Evolutionary conservation across 768 basidiomycete genomes (phyloP).

Genomic region (Naganishia vishniacii): DNA sequence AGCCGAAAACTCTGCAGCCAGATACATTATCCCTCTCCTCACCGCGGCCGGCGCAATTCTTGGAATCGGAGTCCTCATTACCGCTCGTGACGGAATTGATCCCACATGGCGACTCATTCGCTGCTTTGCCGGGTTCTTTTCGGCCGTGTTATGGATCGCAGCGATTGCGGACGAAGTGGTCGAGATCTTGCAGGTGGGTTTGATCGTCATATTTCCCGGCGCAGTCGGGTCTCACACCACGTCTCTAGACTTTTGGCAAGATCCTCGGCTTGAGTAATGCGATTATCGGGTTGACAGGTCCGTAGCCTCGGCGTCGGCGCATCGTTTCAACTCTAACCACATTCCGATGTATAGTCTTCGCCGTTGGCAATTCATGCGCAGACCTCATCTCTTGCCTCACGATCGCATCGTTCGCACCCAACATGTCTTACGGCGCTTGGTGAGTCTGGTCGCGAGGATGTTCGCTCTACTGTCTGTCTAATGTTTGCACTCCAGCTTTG

Average conservation of each 20-base stretch:
- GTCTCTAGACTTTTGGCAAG: constrained; percentile 72
- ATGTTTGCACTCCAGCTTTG: constrained; percentile 23
- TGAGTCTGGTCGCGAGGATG: constrained; percentile 5
- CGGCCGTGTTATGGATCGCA: constrained; percentile 95
- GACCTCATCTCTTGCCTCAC: constrained; percentile 96
- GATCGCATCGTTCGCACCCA: constrained; percentile 60
- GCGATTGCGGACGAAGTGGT: constrained; percentile 96
- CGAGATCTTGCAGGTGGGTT: constrained; percentile 70
- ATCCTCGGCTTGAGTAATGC: constrained; percentile 95
- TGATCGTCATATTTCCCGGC: background rate
- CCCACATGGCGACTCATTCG: constrained; percentile 61
- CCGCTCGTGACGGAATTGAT: constrained; percentile 59
- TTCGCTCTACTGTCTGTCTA: background rate
- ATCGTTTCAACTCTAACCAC: background rate
- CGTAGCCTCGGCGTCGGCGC: constrained; percentile 10
- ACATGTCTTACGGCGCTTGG: constrained; percentile 49
- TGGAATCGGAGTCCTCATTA: constrained; percentile 58
- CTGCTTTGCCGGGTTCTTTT: constrained; percentile 84
- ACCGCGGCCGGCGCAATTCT: constrained; percentile 57
- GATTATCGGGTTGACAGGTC: constrained; percentile 85
- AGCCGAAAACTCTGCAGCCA: constrained; percentile 23
- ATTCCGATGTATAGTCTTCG: constrained; percentile 58
- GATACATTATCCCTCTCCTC: constrained; percentile 50
- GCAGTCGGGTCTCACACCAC: background rate
- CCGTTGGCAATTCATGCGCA: constrained; percentile 89